These are phyloP conservation scores for Noccaea bulbosa DNA, from an alignment of 345 rosid species.

Conservation along the genomic window DNA sequence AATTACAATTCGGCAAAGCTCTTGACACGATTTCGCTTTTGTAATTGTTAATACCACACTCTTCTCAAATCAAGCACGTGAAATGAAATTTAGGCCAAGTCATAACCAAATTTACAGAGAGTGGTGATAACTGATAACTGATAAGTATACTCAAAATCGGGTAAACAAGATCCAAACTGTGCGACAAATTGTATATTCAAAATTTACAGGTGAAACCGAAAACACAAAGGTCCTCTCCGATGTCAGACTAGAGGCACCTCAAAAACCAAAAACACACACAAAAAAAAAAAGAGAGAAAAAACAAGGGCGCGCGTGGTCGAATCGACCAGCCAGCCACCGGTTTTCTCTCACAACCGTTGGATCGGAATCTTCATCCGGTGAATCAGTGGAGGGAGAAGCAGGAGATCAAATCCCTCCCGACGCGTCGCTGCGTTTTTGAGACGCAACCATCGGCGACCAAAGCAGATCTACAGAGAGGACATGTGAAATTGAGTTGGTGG, in stretches of 20 bases:
- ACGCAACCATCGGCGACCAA: slow-evolving; percentile 55
- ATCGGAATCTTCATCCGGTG: neutral
- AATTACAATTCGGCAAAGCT: too few species aligned
- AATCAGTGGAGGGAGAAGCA: slow-evolving; percentile 54
- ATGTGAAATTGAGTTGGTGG: slow-evolving; percentile 62
- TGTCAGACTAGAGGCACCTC: slow-evolving; percentile 4
- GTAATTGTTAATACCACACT: neutral
- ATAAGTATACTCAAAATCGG: neutral
- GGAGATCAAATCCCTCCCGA: slow-evolving; percentile 53
- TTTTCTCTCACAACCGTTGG: slow-evolving; percentile 26
- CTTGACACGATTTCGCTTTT: too few species aligned
- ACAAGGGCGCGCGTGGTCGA: slow-evolving; percentile 38
- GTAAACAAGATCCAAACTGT: slow-evolving; percentile 2
- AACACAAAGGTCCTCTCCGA: slow-evolving; percentile 3
- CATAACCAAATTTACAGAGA: neutral
- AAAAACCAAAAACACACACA: slow-evolving; percentile 3
- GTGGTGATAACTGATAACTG: neutral
- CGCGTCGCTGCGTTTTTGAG: slow-evolving; percentile 52
- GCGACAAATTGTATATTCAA: slow-evolving; percentile 29
- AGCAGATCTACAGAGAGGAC: slow-evolving; percentile 75
- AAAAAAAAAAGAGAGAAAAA: slow-evolving; percentile 8
- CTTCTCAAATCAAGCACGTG: too few species aligned
- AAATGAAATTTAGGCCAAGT: neutral
- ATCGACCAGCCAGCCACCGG: slow-evolving; percentile 35
- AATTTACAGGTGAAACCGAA: slow-evolving; percentile 16